These are phyloP conservation scores for Lippia alba DNA, from an alignment of 305 asterid species.

Conservation along the genomic window DNA sequence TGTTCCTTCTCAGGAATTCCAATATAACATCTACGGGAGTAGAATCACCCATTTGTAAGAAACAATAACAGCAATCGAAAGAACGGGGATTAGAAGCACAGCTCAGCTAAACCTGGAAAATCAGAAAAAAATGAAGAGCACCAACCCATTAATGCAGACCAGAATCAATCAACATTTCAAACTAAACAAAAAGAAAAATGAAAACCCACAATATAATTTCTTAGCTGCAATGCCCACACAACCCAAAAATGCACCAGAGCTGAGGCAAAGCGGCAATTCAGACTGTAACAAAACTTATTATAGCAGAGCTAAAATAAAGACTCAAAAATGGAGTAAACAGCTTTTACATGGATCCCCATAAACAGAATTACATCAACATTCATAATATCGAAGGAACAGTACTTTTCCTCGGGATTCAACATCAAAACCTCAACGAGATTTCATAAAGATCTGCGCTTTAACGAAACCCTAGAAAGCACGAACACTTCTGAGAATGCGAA, in stretches of 20 bases:
- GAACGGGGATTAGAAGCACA: constrained; percentile 42
- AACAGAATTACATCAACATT: constrained; percentile 17
- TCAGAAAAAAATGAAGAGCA: constrained; percentile 26
- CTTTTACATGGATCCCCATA: constrained; percentile 43
- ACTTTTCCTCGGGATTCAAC: constrained; percentile 37
- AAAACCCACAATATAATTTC: constrained; percentile 15
- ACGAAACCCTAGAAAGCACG: constrained; percentile 58
- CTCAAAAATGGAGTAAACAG: constrained; percentile 17
- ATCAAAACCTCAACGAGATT: constrained; percentile 30
- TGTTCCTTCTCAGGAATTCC: constrained; percentile 78
- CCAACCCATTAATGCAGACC: constrained; percentile 27
- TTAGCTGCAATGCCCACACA: constrained; percentile 21
- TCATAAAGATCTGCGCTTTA: constrained; percentile 53
- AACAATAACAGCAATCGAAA: constrained; percentile 36
- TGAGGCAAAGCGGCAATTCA: constrained; percentile 22
- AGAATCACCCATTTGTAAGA: constrained; percentile 72
- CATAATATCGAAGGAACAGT: constrained; percentile 22
- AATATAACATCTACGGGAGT: constrained; percentile 74
- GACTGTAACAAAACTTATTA: constrained; percentile 29
- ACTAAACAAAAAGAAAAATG: constrained; percentile 11
- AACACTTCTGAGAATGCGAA: constrained; percentile 36
- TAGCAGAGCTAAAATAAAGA: constrained; percentile 25
- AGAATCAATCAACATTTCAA: constrained; percentile 30
- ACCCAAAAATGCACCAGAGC: constrained; percentile 15
- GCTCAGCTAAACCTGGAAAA: constrained; percentile 55